phyloP scores from a whole-genome alignment of 805 yeast species.

The Candida chilensis region DNA sequence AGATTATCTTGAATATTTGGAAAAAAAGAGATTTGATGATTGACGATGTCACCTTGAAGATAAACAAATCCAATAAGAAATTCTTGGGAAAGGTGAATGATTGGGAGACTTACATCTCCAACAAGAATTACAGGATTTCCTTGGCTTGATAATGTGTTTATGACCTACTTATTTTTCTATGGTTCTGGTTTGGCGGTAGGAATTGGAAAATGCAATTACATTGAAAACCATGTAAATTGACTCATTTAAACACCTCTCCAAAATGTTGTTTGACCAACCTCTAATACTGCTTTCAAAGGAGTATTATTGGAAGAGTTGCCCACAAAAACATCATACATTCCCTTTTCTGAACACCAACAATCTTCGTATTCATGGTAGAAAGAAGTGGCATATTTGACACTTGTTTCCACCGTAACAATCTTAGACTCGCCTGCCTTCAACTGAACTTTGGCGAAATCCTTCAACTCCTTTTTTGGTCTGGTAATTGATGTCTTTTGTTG shows the following conservation, averaged over 20 bases:
- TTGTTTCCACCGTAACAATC: constrained; percentile 23
- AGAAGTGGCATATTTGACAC: constrained; percentile 41
- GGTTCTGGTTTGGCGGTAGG: too few relatives aligned
- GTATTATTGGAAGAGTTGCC: constrained; percentile 29
- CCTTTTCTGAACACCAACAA: constrained; percentile 45
- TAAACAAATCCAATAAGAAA: constrained; percentile 1
- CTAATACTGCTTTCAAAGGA: constrained; percentile 1
- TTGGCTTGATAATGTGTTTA: too few relatives aligned
- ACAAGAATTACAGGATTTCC: constrained; percentile 13
- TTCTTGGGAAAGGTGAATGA: constrained; percentile 13
- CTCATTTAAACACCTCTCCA: not conserved
- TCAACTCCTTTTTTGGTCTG: constrained; percentile 53
- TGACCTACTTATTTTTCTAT: too few relatives aligned
- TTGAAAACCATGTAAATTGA: too few relatives aligned
- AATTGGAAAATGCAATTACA: too few relatives aligned
- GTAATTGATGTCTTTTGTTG: constrained; percentile 24
- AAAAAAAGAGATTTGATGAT: constrained; percentile 15
- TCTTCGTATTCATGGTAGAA: constrained; percentile 40
- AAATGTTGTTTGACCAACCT: not conserved
- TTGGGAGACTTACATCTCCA: constrained; percentile 20
- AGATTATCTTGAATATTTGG: constrained; percentile 15
- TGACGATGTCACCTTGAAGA: constrained; percentile 7
- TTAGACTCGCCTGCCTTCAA: constrained; percentile 34
- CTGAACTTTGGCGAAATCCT: constrained; percentile 43
- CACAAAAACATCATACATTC: constrained; percentile 38